Base-by-base conservation (phyloP, 179 eudicot genomes). In the Silene vulgaris region DNA sequence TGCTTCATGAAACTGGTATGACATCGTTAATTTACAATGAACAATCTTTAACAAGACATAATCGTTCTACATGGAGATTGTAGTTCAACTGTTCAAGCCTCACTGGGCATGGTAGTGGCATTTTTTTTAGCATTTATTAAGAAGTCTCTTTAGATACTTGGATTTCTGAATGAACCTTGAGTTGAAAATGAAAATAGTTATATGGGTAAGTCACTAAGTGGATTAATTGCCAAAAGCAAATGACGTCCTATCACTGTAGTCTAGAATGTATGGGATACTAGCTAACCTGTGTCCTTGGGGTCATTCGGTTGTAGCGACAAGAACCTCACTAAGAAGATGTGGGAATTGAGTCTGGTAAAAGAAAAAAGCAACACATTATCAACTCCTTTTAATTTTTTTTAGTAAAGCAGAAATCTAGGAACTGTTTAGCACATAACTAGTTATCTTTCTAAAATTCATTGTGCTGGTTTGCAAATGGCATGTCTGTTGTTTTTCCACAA, bases 1-100 rank as follows among this genome's bases (percentile, higher is more conserved):
- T 95, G 99, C 84, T 92, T 83, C 85, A 76, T 86, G 23, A 93
- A 96, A 72, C 76, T 86, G 91, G 97, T 95, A 88, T 60, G 86
- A 37, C 48, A 37, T 57, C 23, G 59, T 32, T 67, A 19, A 32
- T 76, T 2, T 40, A 40, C 40, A 19, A 19, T 20, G 19, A 40
- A 40, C 52, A 8, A 37, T 48, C 54, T 68, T 21, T 8, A 45
- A 48, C 35, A 20, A 11, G 32, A 21, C 14, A 45, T 69, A 23
- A 23, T 45, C 11, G 6, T 21, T 21, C 32, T 3, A 69, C n/a
- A 8, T 69, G 5, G 32, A 69, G 19, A 26, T 45, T 69, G 59
- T 52, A 56, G 60, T 56, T 56, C 20, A 14, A 56, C 60, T 56
- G 60, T 56, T 56, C 60, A 56, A 45, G 14, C 11, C 52, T 45